Conservation (phyloP, 257 asterid species). For the Mitragyna speciosa region DNA sequence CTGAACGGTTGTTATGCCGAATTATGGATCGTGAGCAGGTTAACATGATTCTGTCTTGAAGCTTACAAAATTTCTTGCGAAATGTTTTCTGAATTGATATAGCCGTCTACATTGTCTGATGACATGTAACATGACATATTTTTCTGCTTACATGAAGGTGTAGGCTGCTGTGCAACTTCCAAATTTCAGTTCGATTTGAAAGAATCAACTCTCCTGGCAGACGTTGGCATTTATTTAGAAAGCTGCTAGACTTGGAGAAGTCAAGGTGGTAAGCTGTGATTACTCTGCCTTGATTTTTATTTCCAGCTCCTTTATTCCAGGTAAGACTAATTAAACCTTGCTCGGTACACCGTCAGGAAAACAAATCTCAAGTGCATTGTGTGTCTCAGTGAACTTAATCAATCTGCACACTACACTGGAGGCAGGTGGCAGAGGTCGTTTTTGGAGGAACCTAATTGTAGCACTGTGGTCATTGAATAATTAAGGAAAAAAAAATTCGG, state of each 20-base stretch:
- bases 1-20: background rate
- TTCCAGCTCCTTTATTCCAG: slow-evolving; percentile 1
- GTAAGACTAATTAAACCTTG: background rate
- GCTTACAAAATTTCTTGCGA: background rate
- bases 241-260: background rate
- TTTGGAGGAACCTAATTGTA: background rate
- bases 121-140: background rate
- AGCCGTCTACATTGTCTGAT: background rate
- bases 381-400: background rate
- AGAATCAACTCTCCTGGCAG: background rate
- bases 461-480: slow-evolving; percentile 4
- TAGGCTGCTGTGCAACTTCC: background rate
- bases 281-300: background rate
- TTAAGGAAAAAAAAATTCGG: slow-evolving; percentile 6
- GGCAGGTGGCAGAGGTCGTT: slow-evolving; percentile 3
- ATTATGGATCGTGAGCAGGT: background rate
- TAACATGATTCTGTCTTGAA: background rate
- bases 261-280: background rate
- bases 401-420: background rate
- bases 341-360: background rate
- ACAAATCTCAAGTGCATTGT: background rate
- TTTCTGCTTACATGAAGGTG: background rate
- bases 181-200: background rate
- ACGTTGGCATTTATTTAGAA: background rate
- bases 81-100: background rate